Conservation (phyloP, 495 filamentous ascomycete species). For the Aspergillus bertholletiae region DNA sequence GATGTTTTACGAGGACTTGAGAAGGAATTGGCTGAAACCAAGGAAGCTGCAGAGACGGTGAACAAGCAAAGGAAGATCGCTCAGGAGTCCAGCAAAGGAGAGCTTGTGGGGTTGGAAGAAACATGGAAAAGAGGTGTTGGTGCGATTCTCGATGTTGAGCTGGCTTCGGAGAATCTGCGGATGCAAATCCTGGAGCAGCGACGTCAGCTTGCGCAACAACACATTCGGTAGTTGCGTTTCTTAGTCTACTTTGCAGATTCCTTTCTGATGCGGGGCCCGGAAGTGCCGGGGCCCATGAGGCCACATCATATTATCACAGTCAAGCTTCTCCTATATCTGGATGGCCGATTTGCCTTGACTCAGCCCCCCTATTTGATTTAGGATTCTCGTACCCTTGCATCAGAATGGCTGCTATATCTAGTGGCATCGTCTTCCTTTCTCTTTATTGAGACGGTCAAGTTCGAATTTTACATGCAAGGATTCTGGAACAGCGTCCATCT, state of each 20-base stretch:
- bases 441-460: background rate
- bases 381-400: background rate
- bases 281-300: background rate
- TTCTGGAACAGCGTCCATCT: background rate
- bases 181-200: conserved; percentile 58
- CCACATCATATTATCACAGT: background rate
- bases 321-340: background rate
- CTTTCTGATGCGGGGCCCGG: background rate
- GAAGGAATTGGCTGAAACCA: conserved; percentile 65
- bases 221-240: conserved; percentile 19
- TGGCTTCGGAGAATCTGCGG: conserved; percentile 67
- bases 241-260: background rate
- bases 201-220: conserved; percentile 37
- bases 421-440: background rate
- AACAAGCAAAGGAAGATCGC: conserved; percentile 65
- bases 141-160: conserved; percentile 69
- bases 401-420: background rate
- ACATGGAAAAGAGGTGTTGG: conserved; percentile 70
- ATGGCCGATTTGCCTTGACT: background rate
- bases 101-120: conserved; percentile 66
- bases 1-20: conserved; percentile 68
- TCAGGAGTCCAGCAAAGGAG: conserved; percentile 66
- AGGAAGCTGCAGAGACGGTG: conserved; percentile 62
- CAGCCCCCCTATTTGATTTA: background rate
- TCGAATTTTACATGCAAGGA: background rate